A percentile compares a stretch with the other conserved stretches of the same genome.
Evolutionary conservation across 345 rosid genomes (phyloP).

Genomic region (Linum trigynum): DNA sequence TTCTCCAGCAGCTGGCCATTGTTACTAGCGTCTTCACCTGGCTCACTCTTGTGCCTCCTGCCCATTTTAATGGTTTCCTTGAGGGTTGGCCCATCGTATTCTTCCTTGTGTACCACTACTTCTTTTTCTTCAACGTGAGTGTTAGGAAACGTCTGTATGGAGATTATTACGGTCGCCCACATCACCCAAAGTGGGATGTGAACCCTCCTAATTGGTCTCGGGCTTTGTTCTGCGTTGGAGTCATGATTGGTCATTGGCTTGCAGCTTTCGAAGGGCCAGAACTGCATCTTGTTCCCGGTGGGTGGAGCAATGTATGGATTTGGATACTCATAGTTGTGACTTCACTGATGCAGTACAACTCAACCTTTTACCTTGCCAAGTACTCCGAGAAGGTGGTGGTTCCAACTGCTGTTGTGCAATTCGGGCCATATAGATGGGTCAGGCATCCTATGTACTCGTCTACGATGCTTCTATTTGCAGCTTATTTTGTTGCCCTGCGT

Average conservation of each 20-base stretch:
- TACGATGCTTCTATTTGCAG: slow-evolving; percentile 54
- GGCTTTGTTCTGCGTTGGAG: slow-evolving; percentile 48
- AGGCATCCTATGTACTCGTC: slow-evolving; percentile 74
- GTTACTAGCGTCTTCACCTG: slow-evolving; percentile 66
- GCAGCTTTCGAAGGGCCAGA: slow-evolving; percentile 91
- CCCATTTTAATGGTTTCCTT: slow-evolving; percentile 68
- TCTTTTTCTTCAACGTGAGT: slow-evolving; percentile 78
- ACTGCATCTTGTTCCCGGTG: slow-evolving; percentile 61
- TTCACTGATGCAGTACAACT: slow-evolving; percentile 62
- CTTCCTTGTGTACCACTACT: slow-evolving; percentile 79
- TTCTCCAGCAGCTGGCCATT: slow-evolving; percentile 66
- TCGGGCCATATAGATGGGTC: slow-evolving; percentile 87
- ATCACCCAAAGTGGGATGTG: slow-evolving; percentile 80
- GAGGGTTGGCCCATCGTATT: slow-evolving; percentile 88
- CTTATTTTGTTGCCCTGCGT: slow-evolving; percentile 55
- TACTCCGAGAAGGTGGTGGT: slow-evolving; percentile 75
- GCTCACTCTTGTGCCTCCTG: slow-evolving; percentile 85
- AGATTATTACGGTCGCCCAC: slow-evolving; percentile 51
- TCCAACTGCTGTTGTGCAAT: slow-evolving; percentile 73
- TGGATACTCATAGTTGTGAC: slow-evolving; percentile 59
- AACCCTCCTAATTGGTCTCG: slow-evolving; percentile 45
- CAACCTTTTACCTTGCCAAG: slow-evolving; percentile 75
- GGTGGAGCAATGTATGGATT: slow-evolving; percentile 58
- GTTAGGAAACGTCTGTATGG: slow-evolving; percentile 72
- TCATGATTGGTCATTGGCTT: slow-evolving; percentile 66